Conservation (phyloP, 1,139 yeast genomes). For the Taphrina confusa region DNA sequence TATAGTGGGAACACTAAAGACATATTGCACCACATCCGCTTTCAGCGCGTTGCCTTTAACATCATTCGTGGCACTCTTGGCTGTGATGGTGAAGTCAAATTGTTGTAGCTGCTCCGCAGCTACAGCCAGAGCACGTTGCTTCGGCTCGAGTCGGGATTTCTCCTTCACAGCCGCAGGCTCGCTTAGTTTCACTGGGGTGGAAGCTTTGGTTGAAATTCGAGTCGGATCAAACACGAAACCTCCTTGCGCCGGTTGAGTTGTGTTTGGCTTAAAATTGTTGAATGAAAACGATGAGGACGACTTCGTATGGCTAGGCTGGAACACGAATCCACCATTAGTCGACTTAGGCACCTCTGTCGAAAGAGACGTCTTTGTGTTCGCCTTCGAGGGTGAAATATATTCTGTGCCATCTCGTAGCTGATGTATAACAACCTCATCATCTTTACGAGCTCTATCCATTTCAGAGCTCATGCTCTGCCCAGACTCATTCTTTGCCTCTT, state of each 20-base stretch:
- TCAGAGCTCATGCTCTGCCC: background rate
- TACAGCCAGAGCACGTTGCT: constrained; percentile 6
- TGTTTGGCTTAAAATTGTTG: background rate
- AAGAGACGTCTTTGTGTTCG: background rate
- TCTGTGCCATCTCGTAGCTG: constrained; percentile 32
- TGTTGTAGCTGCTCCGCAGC: constrained; percentile 5
- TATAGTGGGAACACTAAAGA: background rate
- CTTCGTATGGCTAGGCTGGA: constrained; percentile 7
- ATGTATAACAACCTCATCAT: constrained; percentile 2
- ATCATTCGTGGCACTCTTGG: background rate
- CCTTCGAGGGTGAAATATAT: constrained; percentile 22
- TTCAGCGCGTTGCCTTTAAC: background rate
- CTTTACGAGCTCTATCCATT: background rate
- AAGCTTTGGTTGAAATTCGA: background rate
- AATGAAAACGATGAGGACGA: background rate
- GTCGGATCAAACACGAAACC: constrained; percentile 10
- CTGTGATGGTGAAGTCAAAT: background rate
- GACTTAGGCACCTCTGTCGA: background rate
- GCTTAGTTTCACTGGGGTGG: background rate
- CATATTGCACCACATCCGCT: constrained; percentile 4
- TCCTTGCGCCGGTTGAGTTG: background rate
- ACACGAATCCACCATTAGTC: constrained; percentile 6
- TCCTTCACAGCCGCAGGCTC: background rate
- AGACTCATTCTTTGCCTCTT: background rate
- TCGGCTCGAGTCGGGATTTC: background rate